Percentiles rank a stretch among this genome's conserved stretches.
phyloP scores from a whole-genome alignment of 371 early-diverging fungal genomes.

The Apophysomyces sp. region DNA sequence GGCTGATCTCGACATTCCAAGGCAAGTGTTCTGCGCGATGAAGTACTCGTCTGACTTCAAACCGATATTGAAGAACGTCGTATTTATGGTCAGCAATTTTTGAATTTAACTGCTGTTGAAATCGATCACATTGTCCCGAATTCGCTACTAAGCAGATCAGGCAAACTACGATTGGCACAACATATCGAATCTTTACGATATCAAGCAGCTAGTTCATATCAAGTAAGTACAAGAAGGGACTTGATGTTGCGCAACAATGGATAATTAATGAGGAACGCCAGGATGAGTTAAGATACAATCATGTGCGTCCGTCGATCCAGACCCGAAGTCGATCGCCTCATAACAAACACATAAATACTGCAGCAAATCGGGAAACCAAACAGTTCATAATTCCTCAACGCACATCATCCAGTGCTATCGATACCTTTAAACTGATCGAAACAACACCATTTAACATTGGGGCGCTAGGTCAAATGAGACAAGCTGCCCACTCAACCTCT shows the following conservation, averaged over 20 bases:
- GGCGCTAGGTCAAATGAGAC: neutral
- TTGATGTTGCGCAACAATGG: neutral
- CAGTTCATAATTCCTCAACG: slow-evolving; percentile 28
- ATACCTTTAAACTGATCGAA: slow-evolving; percentile 26
- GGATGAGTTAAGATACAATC: neutral
- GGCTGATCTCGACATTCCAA: slow-evolving; percentile 10
- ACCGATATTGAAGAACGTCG: slow-evolving; percentile 5
- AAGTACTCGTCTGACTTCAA: neutral
- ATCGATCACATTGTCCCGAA: slow-evolving; percentile 11
- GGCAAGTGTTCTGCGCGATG: slow-evolving; percentile 7
- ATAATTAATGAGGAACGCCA: neutral
- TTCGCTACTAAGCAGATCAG: slow-evolving; percentile 22
- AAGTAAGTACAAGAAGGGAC: slow-evolving; percentile 5
- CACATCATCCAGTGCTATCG: slow-evolving; percentile 31
- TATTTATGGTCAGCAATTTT: slow-evolving; percentile 17
- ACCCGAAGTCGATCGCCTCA: neutral
- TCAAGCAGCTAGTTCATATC: neutral
- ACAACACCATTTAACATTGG: slow-evolving; percentile 10
- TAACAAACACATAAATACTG: neutral
- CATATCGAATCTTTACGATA: slow-evolving; percentile 24
- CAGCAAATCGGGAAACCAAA: slow-evolving; percentile 4
- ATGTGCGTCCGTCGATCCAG: neutral
- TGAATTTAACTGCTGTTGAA: slow-evolving; percentile 11
- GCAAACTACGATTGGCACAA: slow-evolving; percentile 26
- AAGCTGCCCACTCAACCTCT: neutral